Base-by-base conservation (phyloP, 805 yeast species). In the Komagataella pastoris region DNA sequence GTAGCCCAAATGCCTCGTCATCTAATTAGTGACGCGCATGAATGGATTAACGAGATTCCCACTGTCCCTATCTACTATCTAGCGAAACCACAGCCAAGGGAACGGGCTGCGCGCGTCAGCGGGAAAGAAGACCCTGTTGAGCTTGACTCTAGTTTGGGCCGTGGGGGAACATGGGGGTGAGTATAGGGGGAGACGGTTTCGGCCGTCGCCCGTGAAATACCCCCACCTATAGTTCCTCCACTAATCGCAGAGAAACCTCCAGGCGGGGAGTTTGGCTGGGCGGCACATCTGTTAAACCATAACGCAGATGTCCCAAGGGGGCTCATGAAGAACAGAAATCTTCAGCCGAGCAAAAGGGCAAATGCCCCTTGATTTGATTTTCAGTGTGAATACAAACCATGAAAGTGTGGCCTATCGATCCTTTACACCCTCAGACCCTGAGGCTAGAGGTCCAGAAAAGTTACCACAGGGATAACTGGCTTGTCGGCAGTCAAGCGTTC, bases 381-480 rank as follows among this genome's bases (percentile, higher is more conserved):
- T 44, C 76, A 70, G 52, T 51, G 53, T 49, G 53, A 49, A 51
- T 49, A 51, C 53, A 51, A 67, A 67, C 70, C 72, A 67, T 67
- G 72, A 68, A 68, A 70, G 70, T 67, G 74, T 68, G 72, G 72
- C 74, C 73, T 69, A 70, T 69, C 73, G 74, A 68, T 69, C 72
- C 72, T 69, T 68, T 67, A 66, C 68, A 63, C 66, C 70, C 69
- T 65, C 70, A 64, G 71, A 64, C 59, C 63, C 66, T 66, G 72
- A 68, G 68, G 72, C 71, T 66, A 67, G 72, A 68, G 72, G 70
- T 70, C 71, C 70, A 68, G 63, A 66, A 66, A 66, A 66, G 70
- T 65, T 65, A 66, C 68, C 70, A 65, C 70, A 64, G 70, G 67
- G 69, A 64, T 65, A 68, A 65, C 66, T 65, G 72, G 72, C 72